A percentile compares a stretch with the other conserved stretches of the same genome.
Conservation (phyloP, 176 grass and related monocot genomes). For the Triticum timopheevii region DNA sequence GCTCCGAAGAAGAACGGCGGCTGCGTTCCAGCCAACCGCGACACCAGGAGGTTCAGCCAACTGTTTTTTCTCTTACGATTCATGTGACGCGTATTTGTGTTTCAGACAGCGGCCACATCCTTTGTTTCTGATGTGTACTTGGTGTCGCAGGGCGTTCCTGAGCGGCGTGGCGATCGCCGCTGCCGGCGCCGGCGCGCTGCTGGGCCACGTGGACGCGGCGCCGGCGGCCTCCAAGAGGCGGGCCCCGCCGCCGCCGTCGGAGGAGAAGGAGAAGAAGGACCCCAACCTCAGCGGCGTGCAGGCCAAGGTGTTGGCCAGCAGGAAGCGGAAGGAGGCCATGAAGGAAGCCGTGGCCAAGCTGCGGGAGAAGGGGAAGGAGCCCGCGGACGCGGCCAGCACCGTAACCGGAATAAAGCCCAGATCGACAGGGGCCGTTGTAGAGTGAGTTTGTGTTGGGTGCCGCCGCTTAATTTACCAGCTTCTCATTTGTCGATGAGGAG, state of each 20-base stretch:
- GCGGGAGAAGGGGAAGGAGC: conserved; percentile 62
- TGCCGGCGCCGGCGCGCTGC: conserved; percentile 30
- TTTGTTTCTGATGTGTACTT: too few species aligned
- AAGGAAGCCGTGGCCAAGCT: conserved; percentile 76
- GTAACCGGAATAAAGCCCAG: background rate
- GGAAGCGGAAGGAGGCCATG: conserved; percentile 90
- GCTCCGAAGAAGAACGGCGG: conserved; percentile 9
- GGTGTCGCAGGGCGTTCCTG: conserved; percentile 36
- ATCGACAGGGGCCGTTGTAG: background rate
- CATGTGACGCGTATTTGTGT: too few species aligned
- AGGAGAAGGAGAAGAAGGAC: conserved; percentile 59
- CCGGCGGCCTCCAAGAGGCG: conserved; percentile 63
- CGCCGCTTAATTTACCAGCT: background rate
- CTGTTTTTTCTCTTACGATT: background rate
- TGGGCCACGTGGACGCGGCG: conserved; percentile 35
- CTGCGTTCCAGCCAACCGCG: background rate
- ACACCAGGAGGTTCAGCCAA: conserved; percentile 24
- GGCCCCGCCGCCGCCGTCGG: conserved; percentile 12
- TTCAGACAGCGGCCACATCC: too few species aligned
- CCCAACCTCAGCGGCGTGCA: conserved; percentile 64
- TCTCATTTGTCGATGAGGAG: background rate
- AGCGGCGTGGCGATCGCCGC: conserved; percentile 41
- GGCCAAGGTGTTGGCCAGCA: conserved; percentile 79
- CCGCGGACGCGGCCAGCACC: background rate
- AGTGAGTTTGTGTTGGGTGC: background rate